phyloP scores from a whole-genome alignment of 139 green algal species.

The Auxenochlorella pyrenoidosa region DNA sequence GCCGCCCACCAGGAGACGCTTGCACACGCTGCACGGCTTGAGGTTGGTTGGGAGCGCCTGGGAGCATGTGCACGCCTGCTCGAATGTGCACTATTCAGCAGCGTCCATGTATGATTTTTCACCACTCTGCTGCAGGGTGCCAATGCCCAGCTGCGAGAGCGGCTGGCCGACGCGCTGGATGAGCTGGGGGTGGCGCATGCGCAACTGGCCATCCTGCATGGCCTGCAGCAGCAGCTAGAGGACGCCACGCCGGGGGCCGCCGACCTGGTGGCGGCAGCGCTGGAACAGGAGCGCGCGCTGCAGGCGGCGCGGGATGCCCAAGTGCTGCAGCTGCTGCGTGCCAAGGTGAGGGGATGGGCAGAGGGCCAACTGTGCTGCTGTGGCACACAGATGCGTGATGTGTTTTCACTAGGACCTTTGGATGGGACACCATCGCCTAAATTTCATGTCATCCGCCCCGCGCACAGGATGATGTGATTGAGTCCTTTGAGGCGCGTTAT shows the following conservation, averaged over 20 bases:
- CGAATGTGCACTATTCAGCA: background rate
- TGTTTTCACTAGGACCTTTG: too few species aligned
- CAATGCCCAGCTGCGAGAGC: slow-evolving; percentile 40
- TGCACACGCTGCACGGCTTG: background rate
- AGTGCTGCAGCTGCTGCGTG: slow-evolving; percentile 53
- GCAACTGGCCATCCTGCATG: slow-evolving; percentile 18
- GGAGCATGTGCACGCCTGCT: background rate
- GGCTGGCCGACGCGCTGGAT: slow-evolving; percentile 26
- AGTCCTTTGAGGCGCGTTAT: slow-evolving; percentile 42
- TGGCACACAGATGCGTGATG: too few species aligned
- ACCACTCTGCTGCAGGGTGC: slow-evolving; percentile 35
- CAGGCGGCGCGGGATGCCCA: slow-evolving; percentile 51
- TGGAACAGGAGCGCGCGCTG: slow-evolving; percentile 46
- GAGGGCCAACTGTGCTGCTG: background rate
- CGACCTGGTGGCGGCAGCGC: slow-evolving; percentile 33
- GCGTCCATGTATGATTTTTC: background rate
- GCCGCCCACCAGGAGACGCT: background rate
- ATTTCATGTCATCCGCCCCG: background rate
- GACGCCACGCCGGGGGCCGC: slow-evolving; percentile 14
- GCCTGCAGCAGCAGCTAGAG: slow-evolving; percentile 35
- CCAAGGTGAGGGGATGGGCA: slow-evolving; percentile 32
- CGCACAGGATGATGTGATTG: slow-evolving; percentile 46
- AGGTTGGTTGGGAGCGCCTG: background rate
- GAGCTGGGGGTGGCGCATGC: slow-evolving; percentile 34
- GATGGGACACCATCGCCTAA: background rate